Conservation (phyloP, 305 asterid genomes). For the Salvia sclarea region DNA sequence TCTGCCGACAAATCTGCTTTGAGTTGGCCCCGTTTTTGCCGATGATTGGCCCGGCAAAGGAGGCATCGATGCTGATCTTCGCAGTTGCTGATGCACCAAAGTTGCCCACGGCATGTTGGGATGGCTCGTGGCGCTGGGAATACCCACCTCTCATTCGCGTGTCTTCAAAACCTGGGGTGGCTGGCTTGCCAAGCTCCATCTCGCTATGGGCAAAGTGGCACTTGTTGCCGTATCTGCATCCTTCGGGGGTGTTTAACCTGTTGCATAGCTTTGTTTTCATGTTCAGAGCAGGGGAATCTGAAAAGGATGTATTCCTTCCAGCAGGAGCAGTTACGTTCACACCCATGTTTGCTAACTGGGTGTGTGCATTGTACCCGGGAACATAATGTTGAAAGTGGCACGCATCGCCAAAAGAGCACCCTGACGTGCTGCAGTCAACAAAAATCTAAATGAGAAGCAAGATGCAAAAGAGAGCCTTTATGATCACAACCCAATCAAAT, state of each 20-base stretch:
- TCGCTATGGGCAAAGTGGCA: constrained; percentile 60
- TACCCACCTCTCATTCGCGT: constrained; percentile 39
- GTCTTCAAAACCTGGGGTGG: constrained; percentile 38
- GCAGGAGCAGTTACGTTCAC: constrained; percentile 29
- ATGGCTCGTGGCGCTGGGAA: constrained; percentile 36
- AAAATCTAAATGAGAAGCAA: constrained; percentile 27
- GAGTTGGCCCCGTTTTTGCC: constrained; percentile 53
- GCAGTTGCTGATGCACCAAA: constrained; percentile 61
- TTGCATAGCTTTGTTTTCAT: constrained; percentile 52
- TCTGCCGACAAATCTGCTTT: constrained; percentile 46
- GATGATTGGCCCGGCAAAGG: constrained; percentile 52
- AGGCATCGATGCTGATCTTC: constrained; percentile 51
- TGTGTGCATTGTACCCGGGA: constrained; percentile 58
- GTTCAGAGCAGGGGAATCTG: constrained; percentile 41
- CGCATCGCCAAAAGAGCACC: constrained; percentile 54
- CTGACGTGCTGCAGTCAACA: constrained; percentile 44
- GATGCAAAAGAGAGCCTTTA: background rate
- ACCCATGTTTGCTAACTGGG: constrained; percentile 49
- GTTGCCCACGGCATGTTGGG: constrained; percentile 41
- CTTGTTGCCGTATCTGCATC: constrained; percentile 55
- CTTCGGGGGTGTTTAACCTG: constrained; percentile 54
- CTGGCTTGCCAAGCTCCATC: constrained; percentile 47
- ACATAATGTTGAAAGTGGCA: constrained; percentile 52
- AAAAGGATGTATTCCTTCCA: constrained; percentile 39
- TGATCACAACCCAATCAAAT: background rate